Evolutionary conservation across 2,329 filamentous ascomycete species (phyloP).

Genomic region (Phaeoacremonium minimum): DNA sequence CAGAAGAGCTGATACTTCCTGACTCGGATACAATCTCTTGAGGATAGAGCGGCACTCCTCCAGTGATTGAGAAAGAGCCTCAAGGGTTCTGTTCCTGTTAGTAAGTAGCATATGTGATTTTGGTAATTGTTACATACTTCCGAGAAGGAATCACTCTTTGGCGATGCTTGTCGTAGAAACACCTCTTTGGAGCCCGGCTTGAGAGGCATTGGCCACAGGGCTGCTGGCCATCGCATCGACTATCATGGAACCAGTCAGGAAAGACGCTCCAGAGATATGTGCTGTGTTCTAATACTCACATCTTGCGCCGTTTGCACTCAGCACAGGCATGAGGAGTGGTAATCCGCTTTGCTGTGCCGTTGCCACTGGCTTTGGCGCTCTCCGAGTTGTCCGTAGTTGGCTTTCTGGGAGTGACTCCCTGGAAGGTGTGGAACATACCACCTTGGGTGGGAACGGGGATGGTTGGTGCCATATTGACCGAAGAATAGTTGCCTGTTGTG

Average conservation of each 20-base stretch:
- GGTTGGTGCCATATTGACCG: constrained; percentile 35
- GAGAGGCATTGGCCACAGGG: constrained; percentile 81
- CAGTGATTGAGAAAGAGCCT: constrained; percentile 59
- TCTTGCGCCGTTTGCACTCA: constrained; percentile 76
- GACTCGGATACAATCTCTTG: constrained; percentile 57
- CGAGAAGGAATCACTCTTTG: constrained; percentile 73
- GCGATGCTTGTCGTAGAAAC: constrained; percentile 76
- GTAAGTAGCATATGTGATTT: constrained; percentile 12
- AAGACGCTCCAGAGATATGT: neutral
- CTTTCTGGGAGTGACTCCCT: constrained; percentile 48
- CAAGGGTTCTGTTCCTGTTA: constrained; percentile 42
- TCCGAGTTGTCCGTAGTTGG: constrained; percentile 36
- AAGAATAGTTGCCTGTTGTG: constrained; percentile 7
- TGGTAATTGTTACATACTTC: constrained; percentile 63
- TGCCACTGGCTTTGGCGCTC: constrained; percentile 32
- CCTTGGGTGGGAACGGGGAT: constrained; percentile 42
- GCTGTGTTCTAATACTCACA: constrained; percentile 32
- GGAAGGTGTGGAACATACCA: constrained; percentile 50
- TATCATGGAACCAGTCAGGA: constrained; percentile 21
- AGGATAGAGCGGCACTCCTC: constrained; percentile 63
- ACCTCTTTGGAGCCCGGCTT: constrained; percentile 74
- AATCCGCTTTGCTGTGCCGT: constrained; percentile 39
- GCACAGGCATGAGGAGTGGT: constrained; percentile 64
- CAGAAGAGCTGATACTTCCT: constrained; percentile 45
- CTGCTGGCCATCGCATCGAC: constrained; percentile 73